Conservation (phyloP, 2,329 filamentous ascomycete genomes). For the Claviceps sp. region DNA sequence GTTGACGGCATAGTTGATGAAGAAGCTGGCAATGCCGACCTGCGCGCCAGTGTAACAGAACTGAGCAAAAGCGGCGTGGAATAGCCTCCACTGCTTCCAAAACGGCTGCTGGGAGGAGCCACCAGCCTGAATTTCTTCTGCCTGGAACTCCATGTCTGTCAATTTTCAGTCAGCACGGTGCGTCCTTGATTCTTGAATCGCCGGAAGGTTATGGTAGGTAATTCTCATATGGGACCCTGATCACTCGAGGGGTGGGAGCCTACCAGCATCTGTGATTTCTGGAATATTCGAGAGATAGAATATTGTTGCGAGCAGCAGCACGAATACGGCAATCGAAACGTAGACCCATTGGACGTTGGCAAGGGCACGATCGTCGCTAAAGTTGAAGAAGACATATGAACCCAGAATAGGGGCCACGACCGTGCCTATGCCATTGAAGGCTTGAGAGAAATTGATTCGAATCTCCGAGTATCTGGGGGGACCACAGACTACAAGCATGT, state of each 20-base stretch:
- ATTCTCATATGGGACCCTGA: too few species aligned
- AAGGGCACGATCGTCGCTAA: slow-evolving; percentile 41
- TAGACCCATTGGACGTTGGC: slow-evolving; percentile 67
- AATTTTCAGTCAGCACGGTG: not conserved
- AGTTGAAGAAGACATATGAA: slow-evolving; percentile 59
- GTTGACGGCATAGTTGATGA: slow-evolving; percentile 60
- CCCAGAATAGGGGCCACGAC: slow-evolving; percentile 60
- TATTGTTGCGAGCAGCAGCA: slow-evolving; percentile 49
- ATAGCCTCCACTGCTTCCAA: slow-evolving; percentile 58
- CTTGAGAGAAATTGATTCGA: slow-evolving; percentile 63
- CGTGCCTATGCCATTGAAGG: slow-evolving; percentile 63
- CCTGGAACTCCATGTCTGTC: slow-evolving; percentile 51
- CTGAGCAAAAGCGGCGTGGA: slow-evolving; percentile 63
- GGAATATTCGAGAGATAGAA: slow-evolving; percentile 57
- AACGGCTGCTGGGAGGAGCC: slow-evolving; percentile 45
- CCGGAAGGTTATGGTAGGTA: not conserved
- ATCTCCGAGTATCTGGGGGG: slow-evolving; percentile 60
- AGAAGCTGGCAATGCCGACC: slow-evolving; percentile 50
- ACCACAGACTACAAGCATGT: slow-evolving; percentile 23
- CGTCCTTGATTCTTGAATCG: not conserved
- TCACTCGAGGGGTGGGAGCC: not conserved
- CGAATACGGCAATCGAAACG: slow-evolving; percentile 58
- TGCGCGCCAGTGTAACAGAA: slow-evolving; percentile 71
- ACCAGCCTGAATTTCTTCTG: slow-evolving; percentile 36
- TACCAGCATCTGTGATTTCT: slow-evolving; percentile 47